Percentiles rank a stretch among this genome's conserved stretches.
Evolutionary conservation across 2,329 filamentous ascomycete genomes (phyloP).

Genomic region (Escovopsis sp.): DNA sequence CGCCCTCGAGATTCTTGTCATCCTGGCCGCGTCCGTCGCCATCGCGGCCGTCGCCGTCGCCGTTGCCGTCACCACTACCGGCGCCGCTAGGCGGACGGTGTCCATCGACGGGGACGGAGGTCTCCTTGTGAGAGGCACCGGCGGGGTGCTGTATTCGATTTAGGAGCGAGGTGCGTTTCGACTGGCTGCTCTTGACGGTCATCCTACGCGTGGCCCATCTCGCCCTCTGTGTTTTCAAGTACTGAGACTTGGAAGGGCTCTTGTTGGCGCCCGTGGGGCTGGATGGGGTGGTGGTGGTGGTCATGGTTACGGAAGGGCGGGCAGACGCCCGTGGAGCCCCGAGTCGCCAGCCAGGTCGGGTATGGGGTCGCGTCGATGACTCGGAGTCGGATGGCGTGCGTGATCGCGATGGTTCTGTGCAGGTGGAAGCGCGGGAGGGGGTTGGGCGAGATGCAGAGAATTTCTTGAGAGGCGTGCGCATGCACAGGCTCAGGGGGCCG

Average conservation of each 20-base stretch:
- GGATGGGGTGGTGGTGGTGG: conserved; percentile 7
- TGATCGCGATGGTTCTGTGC: too few species aligned
- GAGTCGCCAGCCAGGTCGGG: conserved; percentile 21
- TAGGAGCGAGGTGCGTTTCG: conserved; percentile 73
- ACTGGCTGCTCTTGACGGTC: conserved; percentile 55
- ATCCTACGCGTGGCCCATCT: conserved; percentile 94
- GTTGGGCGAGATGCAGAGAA: too few species aligned
- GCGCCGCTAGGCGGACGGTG: conserved; percentile 3
- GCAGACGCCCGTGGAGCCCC: conserved; percentile 25
- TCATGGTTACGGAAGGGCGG: conserved; percentile 22
- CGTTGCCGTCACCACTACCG: too few species aligned
- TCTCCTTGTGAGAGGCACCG: conserved; percentile 52
- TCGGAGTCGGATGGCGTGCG: too few species aligned
- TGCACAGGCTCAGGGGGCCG: too few species aligned
- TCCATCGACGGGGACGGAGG: conserved; percentile 30
- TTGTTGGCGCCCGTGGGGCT: conserved; percentile 6
- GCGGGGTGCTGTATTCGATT: conserved; percentile 53
- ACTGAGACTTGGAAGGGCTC: conserved; percentile 8
- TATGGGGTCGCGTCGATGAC: too few species aligned
- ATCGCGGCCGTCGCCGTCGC: too few species aligned
- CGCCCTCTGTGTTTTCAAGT: conserved; percentile 51
- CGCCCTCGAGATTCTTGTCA: conserved; percentile 15
- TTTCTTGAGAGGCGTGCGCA: too few species aligned
- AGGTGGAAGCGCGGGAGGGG: too few species aligned
- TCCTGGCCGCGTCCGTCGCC: conserved; percentile 15